Conservation (phyloP, 2,329 filamentous ascomycete genomes). For the Penicillium sp. region DNA sequence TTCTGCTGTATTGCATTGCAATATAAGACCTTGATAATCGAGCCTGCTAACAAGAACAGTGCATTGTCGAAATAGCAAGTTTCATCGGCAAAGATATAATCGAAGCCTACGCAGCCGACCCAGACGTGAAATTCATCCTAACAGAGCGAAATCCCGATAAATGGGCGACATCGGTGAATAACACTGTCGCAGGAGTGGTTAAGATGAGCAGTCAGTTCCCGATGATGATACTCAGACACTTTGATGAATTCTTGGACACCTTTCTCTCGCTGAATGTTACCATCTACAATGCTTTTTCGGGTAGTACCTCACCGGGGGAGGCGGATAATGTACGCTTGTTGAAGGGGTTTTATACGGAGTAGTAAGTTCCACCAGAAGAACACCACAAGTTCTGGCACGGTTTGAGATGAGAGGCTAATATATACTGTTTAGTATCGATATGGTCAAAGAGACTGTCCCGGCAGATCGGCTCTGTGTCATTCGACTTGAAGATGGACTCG, state of each 20-base stretch:
- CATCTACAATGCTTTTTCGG: constrained; percentile 14
- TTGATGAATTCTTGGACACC: constrained; percentile 13
- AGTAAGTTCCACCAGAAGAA: constrained; percentile 18
- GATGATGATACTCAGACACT: constrained; percentile 22
- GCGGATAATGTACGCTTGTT: constrained; percentile 17
- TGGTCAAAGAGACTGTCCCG: constrained; percentile 20
- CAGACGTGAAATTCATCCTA: constrained; percentile 28
- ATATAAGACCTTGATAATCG: too few relatives aligned
- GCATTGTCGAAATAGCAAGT: constrained; percentile 22
- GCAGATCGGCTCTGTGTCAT: constrained; percentile 21
- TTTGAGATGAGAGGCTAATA: too few relatives aligned
- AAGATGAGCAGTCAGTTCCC: constrained; percentile 15
- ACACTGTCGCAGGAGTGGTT: constrained; percentile 14
- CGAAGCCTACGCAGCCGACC: constrained; percentile 20
- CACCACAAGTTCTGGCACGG: too few relatives aligned
- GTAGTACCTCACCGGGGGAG: constrained; percentile 13
- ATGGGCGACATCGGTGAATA: constrained; percentile 27
- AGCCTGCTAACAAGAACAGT: background rate
- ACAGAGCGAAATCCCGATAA: constrained; percentile 26
- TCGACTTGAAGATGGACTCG: constrained; percentile 26
- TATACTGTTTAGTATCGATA: constrained; percentile 20
- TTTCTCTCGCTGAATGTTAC: constrained; percentile 17
- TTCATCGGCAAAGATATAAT: constrained; percentile 19
- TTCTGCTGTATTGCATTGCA: too few relatives aligned
- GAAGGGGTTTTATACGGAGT: constrained; percentile 19